These are phyloP conservation scores for Mrakia gelida DNA, from an alignment of 768 basidiomycete genomes.

Conservation along the genomic window DNA sequence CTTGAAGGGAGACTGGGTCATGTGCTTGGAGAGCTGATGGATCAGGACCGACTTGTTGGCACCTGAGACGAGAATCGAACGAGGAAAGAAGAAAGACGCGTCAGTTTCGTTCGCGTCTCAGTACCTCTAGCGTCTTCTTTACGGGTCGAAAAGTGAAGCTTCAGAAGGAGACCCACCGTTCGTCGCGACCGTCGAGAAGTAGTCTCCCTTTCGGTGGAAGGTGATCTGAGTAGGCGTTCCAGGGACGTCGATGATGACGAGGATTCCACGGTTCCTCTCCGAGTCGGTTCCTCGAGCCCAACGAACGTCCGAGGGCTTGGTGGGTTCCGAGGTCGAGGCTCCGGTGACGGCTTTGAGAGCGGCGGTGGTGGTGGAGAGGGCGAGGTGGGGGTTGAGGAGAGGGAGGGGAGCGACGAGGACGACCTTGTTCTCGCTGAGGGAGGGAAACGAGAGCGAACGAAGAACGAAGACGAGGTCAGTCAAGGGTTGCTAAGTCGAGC, in stretches of 20 bases:
- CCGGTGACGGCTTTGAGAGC: constrained; percentile 60
- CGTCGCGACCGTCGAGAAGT: constrained; percentile 75
- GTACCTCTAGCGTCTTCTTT: background rate
- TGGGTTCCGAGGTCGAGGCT: constrained; percentile 41
- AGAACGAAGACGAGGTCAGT: constrained; percentile 34
- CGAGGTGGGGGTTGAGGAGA: constrained; percentile 72
- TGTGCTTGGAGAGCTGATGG: constrained; percentile 85
- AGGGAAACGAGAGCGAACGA: background rate
- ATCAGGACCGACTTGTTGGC: constrained; percentile 86
- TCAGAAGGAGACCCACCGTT: constrained; percentile 54
- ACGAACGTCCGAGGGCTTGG: constrained; percentile 43
- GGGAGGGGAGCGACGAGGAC: constrained; percentile 49
- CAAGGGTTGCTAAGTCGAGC: background rate
- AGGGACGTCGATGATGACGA: constrained; percentile 47
- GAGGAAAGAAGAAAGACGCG: background rate
- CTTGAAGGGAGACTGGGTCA: constrained; percentile 97
- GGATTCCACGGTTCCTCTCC: constrained; percentile 46
- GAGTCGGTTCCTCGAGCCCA: constrained; percentile 46
- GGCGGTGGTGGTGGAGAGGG: constrained; percentile 54
- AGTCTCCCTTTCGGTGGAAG: constrained; percentile 94
- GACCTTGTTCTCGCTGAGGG: constrained; percentile 67
- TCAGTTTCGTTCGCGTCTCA: background rate
- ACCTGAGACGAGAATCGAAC: constrained; percentile 47
- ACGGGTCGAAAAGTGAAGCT: too few species aligned
- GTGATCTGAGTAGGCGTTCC: constrained; percentile 66